A percentile compares a stretch with the other conserved stretches of the same genome.
phyloP scores from a whole-genome alignment of 495 filamentous ascomycete species.

The Aeminium ludgeri region DNA sequence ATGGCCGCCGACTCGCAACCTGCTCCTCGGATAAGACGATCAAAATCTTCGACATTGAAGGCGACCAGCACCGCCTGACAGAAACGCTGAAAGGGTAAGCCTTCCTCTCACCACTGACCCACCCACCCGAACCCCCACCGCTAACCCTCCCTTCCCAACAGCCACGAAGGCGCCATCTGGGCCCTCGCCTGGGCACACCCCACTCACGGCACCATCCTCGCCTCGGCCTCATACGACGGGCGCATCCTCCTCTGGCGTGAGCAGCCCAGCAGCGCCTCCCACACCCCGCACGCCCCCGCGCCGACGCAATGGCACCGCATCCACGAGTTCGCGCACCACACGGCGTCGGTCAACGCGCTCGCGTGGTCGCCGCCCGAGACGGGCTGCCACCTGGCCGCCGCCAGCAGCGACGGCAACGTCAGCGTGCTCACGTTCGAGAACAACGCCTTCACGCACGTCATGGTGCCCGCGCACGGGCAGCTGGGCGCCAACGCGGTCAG shows the following conservation, averaged over 20 bases:
- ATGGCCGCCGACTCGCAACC: constrained; percentile 87
- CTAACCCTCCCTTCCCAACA: no score
- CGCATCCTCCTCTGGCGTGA: constrained; percentile 98
- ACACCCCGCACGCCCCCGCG: no score
- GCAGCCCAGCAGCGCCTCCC: constrained; percentile 40
- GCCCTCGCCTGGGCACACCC: constrained; percentile 54
- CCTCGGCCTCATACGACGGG: constrained; percentile 85
- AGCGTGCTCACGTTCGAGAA: constrained; percentile 91
- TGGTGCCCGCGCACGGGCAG: constrained; percentile 83
- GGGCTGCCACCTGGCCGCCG: constrained; percentile 87
- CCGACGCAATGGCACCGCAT: constrained; percentile 51
- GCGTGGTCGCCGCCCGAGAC: constrained; percentile 93
- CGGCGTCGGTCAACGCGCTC: constrained; percentile 88
- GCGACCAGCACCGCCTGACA: constrained; percentile 72
- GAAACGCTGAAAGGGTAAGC: constrained; percentile 88
- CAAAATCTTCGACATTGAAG: constrained; percentile 98
- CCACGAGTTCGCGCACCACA: constrained; percentile 80
- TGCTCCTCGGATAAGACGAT: constrained; percentile 97
- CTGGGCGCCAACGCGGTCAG: constrained; percentile 46
- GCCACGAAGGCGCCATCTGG: constrained; percentile 19
- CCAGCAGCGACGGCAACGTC: constrained; percentile 82
- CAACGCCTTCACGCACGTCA: constrained; percentile 66
- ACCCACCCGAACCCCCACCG: no score
- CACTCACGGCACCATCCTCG: constrained; percentile 95
- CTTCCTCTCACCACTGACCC: constrained; percentile 1